phyloP scores from a whole-genome alignment of 1,284 basidiomycete genomes.

The Boletus mariae region DNA sequence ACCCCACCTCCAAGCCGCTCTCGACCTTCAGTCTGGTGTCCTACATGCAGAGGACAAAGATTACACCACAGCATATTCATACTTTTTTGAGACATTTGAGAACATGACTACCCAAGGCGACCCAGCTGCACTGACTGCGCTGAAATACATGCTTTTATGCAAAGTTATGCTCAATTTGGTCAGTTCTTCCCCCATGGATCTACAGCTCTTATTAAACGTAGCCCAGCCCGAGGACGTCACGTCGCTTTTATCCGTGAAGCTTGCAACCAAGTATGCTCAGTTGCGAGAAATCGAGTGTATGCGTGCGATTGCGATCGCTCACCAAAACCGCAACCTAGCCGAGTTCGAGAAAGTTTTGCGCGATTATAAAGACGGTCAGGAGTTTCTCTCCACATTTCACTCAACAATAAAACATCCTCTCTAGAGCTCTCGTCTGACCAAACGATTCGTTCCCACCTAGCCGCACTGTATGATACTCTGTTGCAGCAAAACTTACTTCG shows the following conservation, averaged over 20 bases:
- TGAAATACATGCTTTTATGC: slow-evolving; percentile 98
- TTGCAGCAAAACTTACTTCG: slow-evolving; percentile 93
- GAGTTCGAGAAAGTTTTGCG: slow-evolving; percentile 87
- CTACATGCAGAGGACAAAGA: slow-evolving; percentile 98
- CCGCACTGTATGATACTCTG: slow-evolving; percentile 90
- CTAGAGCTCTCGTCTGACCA: slow-evolving; percentile 91
- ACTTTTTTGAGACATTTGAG: slow-evolving; percentile 98
- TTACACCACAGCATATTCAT: slow-evolving; percentile 95
- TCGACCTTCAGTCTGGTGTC: slow-evolving; percentile 91
- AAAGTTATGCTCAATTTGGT: slow-evolving; percentile 97
- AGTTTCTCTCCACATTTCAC: slow-evolving; percentile 15
- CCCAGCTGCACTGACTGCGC: slow-evolving; percentile 72
- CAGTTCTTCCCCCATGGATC: slow-evolving; percentile 24
- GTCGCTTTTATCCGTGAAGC: slow-evolving; percentile 81
- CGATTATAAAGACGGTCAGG: slow-evolving; percentile 80
- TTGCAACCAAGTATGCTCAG: slow-evolving; percentile 82
- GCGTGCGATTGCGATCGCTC: slow-evolving; percentile 91
- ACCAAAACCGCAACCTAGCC: slow-evolving; percentile 85
- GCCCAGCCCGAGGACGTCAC: slow-evolving; percentile 88
- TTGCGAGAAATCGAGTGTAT: slow-evolving; percentile 89
- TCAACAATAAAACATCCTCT: not conserved
- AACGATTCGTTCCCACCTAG: slow-evolving; percentile 91
- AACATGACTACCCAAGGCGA: slow-evolving; percentile 71
- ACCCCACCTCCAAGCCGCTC: slow-evolving; percentile 84
- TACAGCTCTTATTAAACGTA: not conserved